phyloP scores from a whole-genome alignment of 306 rosid species.

The Dryas alaskensis region DNA sequence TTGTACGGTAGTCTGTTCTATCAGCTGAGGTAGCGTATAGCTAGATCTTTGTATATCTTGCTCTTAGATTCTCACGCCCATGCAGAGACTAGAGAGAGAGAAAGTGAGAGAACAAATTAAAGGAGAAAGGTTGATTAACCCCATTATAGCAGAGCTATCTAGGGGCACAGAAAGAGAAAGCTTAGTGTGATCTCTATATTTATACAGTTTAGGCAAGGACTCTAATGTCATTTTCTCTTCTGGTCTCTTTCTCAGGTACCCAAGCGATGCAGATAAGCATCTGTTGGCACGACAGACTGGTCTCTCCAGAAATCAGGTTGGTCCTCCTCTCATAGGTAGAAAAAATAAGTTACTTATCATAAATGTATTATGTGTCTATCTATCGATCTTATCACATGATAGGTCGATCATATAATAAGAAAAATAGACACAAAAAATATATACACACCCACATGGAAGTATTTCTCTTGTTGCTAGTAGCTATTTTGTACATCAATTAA shows the following conservation, averaged over 20 bases:
- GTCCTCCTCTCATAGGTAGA: no score
- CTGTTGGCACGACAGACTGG: conserved; percentile 93
- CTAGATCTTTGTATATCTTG: conserved; percentile 31
- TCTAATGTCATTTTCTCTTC: conserved; percentile 60
- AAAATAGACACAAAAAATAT: no score
- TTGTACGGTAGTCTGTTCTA: background rate
- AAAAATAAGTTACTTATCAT: no score
- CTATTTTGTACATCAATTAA: no score
- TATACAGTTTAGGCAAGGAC: conserved; percentile 48
- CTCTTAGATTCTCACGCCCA: conserved; percentile 79
- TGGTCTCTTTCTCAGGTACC: conserved; percentile 92
- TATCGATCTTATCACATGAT: no score
- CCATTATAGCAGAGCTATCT: conserved; percentile 5
- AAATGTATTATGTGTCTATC: no score
- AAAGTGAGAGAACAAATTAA: background rate
- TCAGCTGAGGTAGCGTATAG: conserved; percentile 32
- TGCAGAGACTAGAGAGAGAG: conserved; percentile 29
- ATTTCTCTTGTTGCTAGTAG: no score
- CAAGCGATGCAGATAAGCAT: conserved; percentile 97
- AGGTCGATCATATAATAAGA: no score
- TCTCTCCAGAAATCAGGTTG: conserved; percentile 85
- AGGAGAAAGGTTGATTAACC: conserved; percentile 28
- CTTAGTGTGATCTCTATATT: conserved; percentile 29
- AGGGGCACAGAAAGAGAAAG: conserved; percentile 56
- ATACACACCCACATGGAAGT: no score